Evolutionary conservation across 1,139 yeast species (phyloP).

Genomic region (Diutina sp.): DNA sequence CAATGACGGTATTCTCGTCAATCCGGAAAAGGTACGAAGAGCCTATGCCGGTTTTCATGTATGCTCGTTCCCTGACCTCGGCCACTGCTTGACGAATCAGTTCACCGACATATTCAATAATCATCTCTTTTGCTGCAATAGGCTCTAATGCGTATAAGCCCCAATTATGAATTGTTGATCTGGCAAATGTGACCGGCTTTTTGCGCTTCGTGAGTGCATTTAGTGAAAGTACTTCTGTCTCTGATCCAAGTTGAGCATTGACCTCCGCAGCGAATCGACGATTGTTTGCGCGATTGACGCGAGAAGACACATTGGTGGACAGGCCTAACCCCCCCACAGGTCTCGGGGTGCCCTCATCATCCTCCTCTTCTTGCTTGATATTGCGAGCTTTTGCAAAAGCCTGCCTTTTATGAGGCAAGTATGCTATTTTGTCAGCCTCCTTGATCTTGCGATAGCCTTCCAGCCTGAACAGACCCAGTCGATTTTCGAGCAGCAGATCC

Average conservation of each 20-base stretch:
- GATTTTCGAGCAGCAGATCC: constrained; percentile 21
- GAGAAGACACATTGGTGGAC: constrained; percentile 23
- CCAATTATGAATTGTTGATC: constrained; percentile 97
- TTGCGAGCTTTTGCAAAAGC: neutral
- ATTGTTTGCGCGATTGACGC: constrained; percentile 80
- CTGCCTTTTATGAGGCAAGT: constrained; percentile 64
- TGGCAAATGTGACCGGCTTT: constrained; percentile 89
- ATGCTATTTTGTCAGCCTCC: constrained; percentile 60
- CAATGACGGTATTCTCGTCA: constrained; percentile 90
- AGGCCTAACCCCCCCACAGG: neutral
- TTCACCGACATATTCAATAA: constrained; percentile 97
- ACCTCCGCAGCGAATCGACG: constrained; percentile 88
- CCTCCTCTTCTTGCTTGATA: neutral
- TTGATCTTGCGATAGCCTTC: constrained; percentile 66
- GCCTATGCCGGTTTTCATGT: constrained; percentile 85
- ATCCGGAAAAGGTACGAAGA: constrained; percentile 86
- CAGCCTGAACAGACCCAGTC: constrained; percentile 56
- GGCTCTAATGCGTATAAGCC: constrained; percentile 93
- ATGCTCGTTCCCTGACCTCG: constrained; percentile 80
- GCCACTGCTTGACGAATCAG: constrained; percentile 90
- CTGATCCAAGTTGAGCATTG: constrained; percentile 72
- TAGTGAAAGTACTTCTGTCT: constrained; percentile 68
- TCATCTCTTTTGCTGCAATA: constrained; percentile 91
- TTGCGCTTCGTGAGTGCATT: constrained; percentile 75
- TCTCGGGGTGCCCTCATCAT: neutral